Percentiles rank a stretch among this genome's conserved stretches.
phyloP scores from a whole-genome alignment of 768 basidiomycete genomes.

The Plicaturopsis crispa region DNA sequence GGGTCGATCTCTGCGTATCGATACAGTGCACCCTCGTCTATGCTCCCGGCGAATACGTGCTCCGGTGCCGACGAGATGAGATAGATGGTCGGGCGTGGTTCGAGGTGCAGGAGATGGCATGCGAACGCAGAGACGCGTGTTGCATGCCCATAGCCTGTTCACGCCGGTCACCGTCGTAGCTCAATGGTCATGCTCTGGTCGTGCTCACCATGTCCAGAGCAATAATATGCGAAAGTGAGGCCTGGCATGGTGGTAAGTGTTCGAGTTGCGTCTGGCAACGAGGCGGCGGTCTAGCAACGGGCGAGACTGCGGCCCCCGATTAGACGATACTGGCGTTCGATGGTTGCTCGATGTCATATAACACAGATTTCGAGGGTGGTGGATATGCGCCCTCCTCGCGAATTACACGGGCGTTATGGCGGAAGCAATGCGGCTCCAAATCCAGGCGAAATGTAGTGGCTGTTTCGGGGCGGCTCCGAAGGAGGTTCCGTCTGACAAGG shows the following conservation, averaged over 20 bases:
- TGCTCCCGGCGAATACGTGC: constrained; percentile 61
- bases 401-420: too few relatives aligned
- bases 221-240: constrained; percentile 53
- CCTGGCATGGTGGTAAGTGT: background rate
- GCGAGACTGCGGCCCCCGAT: too few relatives aligned
- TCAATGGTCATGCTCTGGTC: background rate
- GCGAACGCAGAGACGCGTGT: constrained; percentile 76
- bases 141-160: constrained; percentile 75
- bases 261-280: too few relatives aligned
- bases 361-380: too few relatives aligned
- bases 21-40: constrained; percentile 56
- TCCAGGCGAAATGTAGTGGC: too few relatives aligned
- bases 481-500: too few relatives aligned
- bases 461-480: too few relatives aligned
- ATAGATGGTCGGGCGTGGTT: constrained; percentile 38
- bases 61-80: constrained; percentile 72
- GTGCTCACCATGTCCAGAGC: constrained; percentile 62
- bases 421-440: too few relatives aligned
- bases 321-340: too few relatives aligned
- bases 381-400: too few relatives aligned
- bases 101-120: constrained; percentile 44
- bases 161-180: background rate
- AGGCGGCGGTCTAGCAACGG: too few relatives aligned
- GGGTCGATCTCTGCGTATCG: constrained; percentile 72
- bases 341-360: too few relatives aligned